Percentiles rank a stretch among this genome's conserved stretches.
Evolutionary conservation across 192 early-diverging fungal species (phyloP).

Genomic region (Linnemannia hyalina): DNA sequence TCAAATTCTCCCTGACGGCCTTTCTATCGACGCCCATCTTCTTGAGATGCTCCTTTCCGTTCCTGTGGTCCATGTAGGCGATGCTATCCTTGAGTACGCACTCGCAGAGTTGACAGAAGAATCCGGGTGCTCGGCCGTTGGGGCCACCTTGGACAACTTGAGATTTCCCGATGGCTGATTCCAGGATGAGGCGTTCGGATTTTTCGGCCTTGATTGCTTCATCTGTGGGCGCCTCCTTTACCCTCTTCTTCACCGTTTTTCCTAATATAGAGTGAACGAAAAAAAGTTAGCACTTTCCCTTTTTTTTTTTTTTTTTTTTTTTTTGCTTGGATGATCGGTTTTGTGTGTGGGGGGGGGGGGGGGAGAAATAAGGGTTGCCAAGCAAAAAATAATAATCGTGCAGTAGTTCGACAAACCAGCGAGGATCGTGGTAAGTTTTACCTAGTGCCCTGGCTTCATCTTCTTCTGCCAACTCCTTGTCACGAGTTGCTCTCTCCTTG

Average conservation of each 20-base stretch:
- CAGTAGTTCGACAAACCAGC: neutral
- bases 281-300: neutral
- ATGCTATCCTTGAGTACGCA: slow-evolving; percentile 91
- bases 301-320: no score
- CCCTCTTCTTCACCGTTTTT: slow-evolving; percentile 46
- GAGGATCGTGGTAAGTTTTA: neutral
- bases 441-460: slow-evolving; percentile 71
- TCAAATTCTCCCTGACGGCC: slow-evolving; percentile 81
- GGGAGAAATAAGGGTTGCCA: neutral
- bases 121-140: slow-evolving; percentile 84
- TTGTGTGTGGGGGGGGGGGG: neutral
- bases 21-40: slow-evolving; percentile 86
- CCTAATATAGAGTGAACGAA: slow-evolving; percentile 15
- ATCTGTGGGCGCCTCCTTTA: slow-evolving; percentile 60
- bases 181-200: slow-evolving; percentile 74
- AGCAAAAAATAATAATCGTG: no score
- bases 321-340: neutral
- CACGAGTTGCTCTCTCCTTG: slow-evolving; percentile 68
- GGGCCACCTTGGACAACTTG: slow-evolving; percentile 77
- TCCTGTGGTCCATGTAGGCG: slow-evolving; percentile 93
- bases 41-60: slow-evolving; percentile 89
- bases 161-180: slow-evolving; percentile 83
- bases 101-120: slow-evolving; percentile 92
- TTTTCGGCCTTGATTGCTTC: slow-evolving; percentile 61
- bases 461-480: slow-evolving; percentile 58